Base-by-base conservation (phyloP, 2,329 filamentous ascomycete genomes). In the Hymenoscyphus fructigenus region DNA sequence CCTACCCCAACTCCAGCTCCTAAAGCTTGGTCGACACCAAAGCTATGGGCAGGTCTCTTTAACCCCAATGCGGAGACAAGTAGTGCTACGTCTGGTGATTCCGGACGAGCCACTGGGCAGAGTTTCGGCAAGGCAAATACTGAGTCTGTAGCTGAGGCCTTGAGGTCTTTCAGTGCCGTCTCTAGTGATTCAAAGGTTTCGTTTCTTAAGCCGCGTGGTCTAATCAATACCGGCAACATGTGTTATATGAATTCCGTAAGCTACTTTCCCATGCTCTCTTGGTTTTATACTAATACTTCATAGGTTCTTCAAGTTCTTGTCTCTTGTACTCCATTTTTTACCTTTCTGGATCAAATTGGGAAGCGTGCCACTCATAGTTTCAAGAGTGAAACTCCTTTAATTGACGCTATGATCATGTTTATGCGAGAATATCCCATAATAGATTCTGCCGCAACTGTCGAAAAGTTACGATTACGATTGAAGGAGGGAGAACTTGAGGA, bases 181-280 rank as follows among this genome's bases (percentile, higher is more conserved):
- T 83, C 84, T 57, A 81, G 83, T 65, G 79, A 81, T 68, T 76
- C 78, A 44, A 91, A 90, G 72, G 81, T 94, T 70, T 83, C 90
- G 20, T 97, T 97, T 74, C 84, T 99, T 60, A 92, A 98, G 79
- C 95, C 95, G 60, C 87, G 94, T 70, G 95, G 95, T 59, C 85
- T 99, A 74, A 91, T 97, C 71, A 99, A 99, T 79, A 96, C 94
- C 50, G 95, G 95, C 59, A 98, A 99, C 76, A 96, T 98, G 91
- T 99, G 95, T 79, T 99, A 99, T 80, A 98, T 99, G 95, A 99
- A 98, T 82, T 97, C 95, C 68, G 94, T 97, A 84, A 80, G 91
- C 81, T 12, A 60, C 20, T 28, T 12, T 23, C 17, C n/a, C 23
- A 20, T 38, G 3, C 57, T 26, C 17, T 17, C 29, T 47, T 61